Base-by-base conservation (phyloP, 2,329 filamentous ascomycete genomes). In the Colletotrichum acutatum region DNA sequence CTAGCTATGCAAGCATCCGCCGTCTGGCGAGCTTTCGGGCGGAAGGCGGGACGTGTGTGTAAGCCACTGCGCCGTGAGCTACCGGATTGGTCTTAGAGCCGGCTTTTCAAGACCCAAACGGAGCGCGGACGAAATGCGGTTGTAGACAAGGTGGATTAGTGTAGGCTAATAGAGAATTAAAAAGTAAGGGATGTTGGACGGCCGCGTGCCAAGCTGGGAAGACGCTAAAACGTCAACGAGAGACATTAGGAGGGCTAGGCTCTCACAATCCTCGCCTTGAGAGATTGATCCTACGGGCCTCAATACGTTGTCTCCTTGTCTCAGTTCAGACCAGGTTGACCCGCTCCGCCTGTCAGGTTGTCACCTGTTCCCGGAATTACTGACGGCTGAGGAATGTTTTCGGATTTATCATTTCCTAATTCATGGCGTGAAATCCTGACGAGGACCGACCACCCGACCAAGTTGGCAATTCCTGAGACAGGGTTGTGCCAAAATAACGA, bases 1-100 rank as follows among this genome's bases (percentile, higher is more conserved):
- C 42, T 49, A 9, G n/a, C 70, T 49, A 66, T 65, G 70, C 70
- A 70, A 72, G 54, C 66, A 65, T 70, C 66, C 60, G 66, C 46
- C 59, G 30, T 26, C 46, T 57, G 37, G 30, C 49, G 54, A 46
- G 49, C 32, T 34, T 52, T 58, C 46, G 32, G 52, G 32, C 42
- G 58, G 30, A 26, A 52, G 28, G 32, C 16, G 58, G 28, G 30
- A 59, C 28, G 60, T 61, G 34, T 64, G 42, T 70, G 56, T 19
- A 49, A 42, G 60, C 54, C 49, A 49, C 60, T 26, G 52, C n/a
- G 19, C 42, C 42, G 26, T 32, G 22, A 53, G 42, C 37, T 19
- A 30, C 67, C 71, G 71, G 66, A 65, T 60, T 30, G 26, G 66
- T 28, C 24, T 26, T 73, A 66, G 28, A 28, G 26, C 32, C 37